Evolutionary conservation across 2,329 filamentous ascomycete genomes (phyloP).

Genomic region (Fusarium sulawesiense): DNA sequence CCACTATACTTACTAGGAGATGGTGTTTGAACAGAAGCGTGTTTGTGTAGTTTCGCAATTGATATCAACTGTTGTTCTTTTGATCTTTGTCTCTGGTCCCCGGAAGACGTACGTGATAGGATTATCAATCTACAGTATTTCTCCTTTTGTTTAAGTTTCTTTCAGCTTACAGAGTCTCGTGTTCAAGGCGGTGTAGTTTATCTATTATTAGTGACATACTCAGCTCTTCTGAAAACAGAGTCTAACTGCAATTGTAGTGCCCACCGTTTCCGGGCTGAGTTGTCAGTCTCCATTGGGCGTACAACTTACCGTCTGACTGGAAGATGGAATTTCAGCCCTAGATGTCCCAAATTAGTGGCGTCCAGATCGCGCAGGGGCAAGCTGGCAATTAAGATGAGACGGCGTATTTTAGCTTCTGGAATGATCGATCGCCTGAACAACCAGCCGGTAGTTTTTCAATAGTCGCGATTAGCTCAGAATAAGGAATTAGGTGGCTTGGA

Average conservation of each 20-base stretch:
- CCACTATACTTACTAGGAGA: conserved; percentile 45
- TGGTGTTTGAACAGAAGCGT: neutral
- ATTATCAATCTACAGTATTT: too few species aligned
- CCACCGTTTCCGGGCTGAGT: neutral
- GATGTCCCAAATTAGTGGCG: neutral
- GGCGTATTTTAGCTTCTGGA: neutral
- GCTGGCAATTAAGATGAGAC: neutral
- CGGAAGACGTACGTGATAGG: too few species aligned
- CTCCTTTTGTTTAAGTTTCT: too few species aligned
- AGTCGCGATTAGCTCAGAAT: neutral
- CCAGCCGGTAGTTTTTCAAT: neutral
- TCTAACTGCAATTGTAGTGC: neutral
- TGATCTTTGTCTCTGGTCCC: neutral
- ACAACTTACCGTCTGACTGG: neutral
- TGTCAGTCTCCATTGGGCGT: neutral
- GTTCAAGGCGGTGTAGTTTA: neutral
- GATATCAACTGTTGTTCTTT: neutral
- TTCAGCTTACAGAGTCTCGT: too few species aligned
- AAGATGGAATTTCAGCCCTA: neutral
- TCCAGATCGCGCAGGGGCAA: neutral
- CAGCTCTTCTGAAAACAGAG: neutral
- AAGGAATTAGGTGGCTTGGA: neutral
- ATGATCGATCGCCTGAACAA: neutral
- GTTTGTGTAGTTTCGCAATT: neutral
- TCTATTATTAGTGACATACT: neutral